A percentile compares a stretch with the other conserved stretches of the same genome.
These are phyloP conservation scores for Naganishia liquefaciens DNA, from an alignment of 1,284 basidiomycete genomes.

Conservation along the genomic window DNA sequence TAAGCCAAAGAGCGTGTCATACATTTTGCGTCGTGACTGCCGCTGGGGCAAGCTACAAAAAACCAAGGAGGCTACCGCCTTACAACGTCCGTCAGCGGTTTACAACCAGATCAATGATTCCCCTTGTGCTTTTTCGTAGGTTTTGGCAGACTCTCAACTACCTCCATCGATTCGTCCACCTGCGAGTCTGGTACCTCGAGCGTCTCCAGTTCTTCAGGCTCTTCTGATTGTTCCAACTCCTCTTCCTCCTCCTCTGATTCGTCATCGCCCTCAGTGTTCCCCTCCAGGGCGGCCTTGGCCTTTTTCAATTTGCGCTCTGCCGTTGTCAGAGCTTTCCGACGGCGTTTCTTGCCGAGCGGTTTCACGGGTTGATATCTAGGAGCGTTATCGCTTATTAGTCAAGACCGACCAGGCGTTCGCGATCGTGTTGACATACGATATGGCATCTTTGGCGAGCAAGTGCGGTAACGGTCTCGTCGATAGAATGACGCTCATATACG, in stretches of 20 bases:
- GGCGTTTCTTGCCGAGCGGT: slow-evolving; percentile 13
- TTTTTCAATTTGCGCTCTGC: slow-evolving; percentile 11
- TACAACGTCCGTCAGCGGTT: too few species aligned
- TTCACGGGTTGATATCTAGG: slow-evolving; percentile 28
- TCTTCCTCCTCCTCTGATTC: slow-evolving; percentile 13
- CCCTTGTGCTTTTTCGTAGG: too few species aligned
- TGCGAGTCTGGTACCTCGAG: slow-evolving; percentile 6
- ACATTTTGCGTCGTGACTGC: too few species aligned
- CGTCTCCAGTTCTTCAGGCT: slow-evolving; percentile 17
- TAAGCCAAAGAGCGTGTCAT: too few species aligned
- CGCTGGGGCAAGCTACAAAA: too few species aligned
- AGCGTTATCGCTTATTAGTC: neutral
- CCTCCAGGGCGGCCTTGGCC: neutral
- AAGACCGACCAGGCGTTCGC: neutral
- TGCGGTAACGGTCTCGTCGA: slow-evolving; percentile 59
- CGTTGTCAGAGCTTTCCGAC: neutral
- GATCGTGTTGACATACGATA: slow-evolving; percentile 58
- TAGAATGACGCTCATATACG: slow-evolving; percentile 74
- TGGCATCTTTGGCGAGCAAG: slow-evolving; percentile 51
- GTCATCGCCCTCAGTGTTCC: slow-evolving; percentile 23
- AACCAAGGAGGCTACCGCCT: too few species aligned
- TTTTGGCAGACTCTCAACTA: too few species aligned
- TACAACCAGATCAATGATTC: too few species aligned
- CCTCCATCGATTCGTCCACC: too few species aligned
- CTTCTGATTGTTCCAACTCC: neutral